Percentiles rank a stretch among this genome's conserved stretches.
phyloP scores from a whole-genome alignment of 371 early-diverging fungal genomes.

The Ecytonucleospora hepatopenaei region DNA sequence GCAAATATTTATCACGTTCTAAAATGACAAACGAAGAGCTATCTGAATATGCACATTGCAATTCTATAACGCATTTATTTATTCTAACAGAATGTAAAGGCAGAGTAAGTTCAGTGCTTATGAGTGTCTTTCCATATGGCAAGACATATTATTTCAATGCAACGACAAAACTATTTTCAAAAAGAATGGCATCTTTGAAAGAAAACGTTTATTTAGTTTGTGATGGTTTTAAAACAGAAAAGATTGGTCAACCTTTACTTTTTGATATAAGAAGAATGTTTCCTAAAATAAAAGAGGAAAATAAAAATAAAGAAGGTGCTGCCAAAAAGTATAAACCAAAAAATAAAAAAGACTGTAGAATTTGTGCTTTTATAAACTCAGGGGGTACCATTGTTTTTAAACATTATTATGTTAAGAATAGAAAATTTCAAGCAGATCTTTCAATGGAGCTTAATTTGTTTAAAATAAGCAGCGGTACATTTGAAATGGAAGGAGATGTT shows the following conservation, averaged over 20 bases:
- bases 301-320: slow-evolving; percentile 58
- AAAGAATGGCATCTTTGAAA: slow-evolving; percentile 63
- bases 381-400: slow-evolving; percentile 51
- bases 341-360: slow-evolving; percentile 46
- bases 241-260: slow-evolving; percentile 66
- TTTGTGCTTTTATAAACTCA: slow-evolving; percentile 46
- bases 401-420: slow-evolving; percentile 47
- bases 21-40: slow-evolving; percentile 78
- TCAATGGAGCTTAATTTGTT: slow-evolving; percentile 47
- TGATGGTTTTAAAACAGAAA: slow-evolving; percentile 69
- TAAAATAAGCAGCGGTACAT: slow-evolving; percentile 49
- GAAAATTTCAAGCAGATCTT: slow-evolving; percentile 30
- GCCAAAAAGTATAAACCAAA: slow-evolving; percentile 25
- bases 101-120: slow-evolving; percentile 82
- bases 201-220: slow-evolving; percentile 81
- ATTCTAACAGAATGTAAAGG: slow-evolving; percentile 90
- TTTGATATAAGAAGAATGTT: slow-evolving; percentile 23
- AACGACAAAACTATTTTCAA: slow-evolving; percentile 75
- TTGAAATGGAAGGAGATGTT: slow-evolving; percentile 49
- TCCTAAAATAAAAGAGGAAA: slow-evolving; percentile 32
- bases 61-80: slow-evolving; percentile 84
- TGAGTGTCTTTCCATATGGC: slow-evolving; percentile 90
- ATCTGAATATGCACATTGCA: slow-evolving; percentile 56
- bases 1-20: slow-evolving; percentile 89
- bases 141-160: slow-evolving; percentile 89